A percentile compares a stretch with the other conserved stretches of the same genome.
Conservation (phyloP, 805 yeast genomes). For the Candida odintsovae region DNA sequence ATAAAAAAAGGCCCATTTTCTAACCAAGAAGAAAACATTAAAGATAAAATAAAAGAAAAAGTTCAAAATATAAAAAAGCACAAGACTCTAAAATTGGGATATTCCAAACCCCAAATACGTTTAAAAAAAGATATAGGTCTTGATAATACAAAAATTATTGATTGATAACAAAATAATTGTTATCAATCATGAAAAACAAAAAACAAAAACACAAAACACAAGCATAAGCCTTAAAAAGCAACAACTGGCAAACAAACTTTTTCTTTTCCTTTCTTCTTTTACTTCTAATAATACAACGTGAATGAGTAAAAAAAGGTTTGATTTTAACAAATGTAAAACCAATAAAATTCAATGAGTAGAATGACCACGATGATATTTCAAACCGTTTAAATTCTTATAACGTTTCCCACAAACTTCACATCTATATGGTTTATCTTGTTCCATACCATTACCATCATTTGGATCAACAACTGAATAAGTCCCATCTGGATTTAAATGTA, state of each 20-base stretch:
- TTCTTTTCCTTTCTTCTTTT: not conserved
- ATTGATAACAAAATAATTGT: not conserved
- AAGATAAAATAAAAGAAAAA: no score
- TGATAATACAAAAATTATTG: not conserved
- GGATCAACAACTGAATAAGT: slow-evolving; percentile 91
- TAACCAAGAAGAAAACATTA: not conserved
- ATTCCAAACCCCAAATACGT: not conserved
- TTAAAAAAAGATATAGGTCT: not conserved
- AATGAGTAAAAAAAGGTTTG: no score
- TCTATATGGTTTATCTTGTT: slow-evolving; percentile 95
- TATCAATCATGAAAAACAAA: not conserved
- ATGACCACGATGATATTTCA: slow-evolving; percentile 96
- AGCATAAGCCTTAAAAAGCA: not conserved
- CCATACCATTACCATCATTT: slow-evolving; percentile 89
- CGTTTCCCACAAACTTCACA: slow-evolving; percentile 98
- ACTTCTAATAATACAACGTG: not conserved
- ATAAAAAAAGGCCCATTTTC: not conserved
- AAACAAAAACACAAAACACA: no score
- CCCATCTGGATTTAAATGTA: slow-evolving; percentile 89
- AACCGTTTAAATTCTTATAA: slow-evolving; percentile 91
- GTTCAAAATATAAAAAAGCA: no score
- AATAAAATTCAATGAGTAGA: slow-evolving; percentile 67
- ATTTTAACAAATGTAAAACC: no score
- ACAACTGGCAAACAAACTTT: not conserved
- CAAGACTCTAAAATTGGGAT: not conserved